Conservation (phyloP, 306 rosid genomes). For the Trichosanthes cucumerina region DNA sequence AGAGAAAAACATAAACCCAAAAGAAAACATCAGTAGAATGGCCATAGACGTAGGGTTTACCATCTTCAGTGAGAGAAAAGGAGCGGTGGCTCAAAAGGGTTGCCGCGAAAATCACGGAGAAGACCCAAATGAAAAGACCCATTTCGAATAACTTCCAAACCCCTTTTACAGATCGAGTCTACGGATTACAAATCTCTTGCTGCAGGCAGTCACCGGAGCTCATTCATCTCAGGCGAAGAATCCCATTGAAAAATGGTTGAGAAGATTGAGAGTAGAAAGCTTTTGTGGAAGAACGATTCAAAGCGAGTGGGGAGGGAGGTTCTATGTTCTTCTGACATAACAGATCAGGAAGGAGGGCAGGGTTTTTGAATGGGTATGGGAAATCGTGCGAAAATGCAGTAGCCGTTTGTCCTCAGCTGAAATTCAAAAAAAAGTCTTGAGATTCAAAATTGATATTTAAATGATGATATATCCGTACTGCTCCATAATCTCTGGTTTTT, state of each 20-base stretch:
- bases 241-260: not conserved
- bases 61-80: conserved; percentile 69
- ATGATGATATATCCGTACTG: not conserved
- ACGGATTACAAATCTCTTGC: not conserved
- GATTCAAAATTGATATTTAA: conserved; percentile 1
- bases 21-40: not conserved
- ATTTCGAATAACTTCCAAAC: conserved; percentile 18
- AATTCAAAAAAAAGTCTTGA: not conserved
- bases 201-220: not conserved
- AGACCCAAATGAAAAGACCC: conserved; percentile 27
- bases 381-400: conserved; percentile 8
- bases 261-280: not conserved
- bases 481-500: not conserved
- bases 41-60: conserved; percentile 27
- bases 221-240: not conserved
- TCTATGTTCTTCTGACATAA: not conserved
- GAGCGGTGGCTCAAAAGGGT: conserved; percentile 25
- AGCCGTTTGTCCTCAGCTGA: conserved; percentile 5
- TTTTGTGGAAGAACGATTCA: not conserved
- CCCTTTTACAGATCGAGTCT: not conserved
- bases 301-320: not conserved
- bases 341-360: not conserved
- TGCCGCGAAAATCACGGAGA: conserved; percentile 23
- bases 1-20: not conserved
- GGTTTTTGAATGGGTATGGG: conserved; percentile 1